Percentiles rank a stretch among this genome's conserved stretches.
Conservation (phyloP, 352 stramenopile genomes). For the Globisporangium orthogonon region DNA sequence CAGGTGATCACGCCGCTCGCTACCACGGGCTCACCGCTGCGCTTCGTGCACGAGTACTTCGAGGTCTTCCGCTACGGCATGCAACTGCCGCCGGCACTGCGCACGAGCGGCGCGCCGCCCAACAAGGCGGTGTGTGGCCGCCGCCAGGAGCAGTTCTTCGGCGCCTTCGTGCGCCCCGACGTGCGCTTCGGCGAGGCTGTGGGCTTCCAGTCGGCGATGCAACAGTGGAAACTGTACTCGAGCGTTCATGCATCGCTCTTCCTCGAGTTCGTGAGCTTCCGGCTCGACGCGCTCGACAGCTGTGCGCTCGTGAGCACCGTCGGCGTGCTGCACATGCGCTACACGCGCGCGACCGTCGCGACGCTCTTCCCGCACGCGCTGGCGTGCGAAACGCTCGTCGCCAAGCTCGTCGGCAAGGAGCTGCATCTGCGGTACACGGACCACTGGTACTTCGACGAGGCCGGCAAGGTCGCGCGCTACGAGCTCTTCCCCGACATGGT, state of each 20-base stretch:
- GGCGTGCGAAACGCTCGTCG: constrained; percentile 17
- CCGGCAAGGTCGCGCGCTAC: constrained; percentile 11
- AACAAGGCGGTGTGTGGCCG: constrained; percentile 1
- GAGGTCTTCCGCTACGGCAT: constrained; percentile 15
- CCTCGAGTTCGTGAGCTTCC: constrained; percentile 11
- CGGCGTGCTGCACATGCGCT: constrained; percentile 25
- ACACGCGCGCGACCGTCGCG: constrained; percentile 25
- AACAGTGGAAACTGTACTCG: constrained; percentile 18
- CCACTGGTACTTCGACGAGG: constrained; percentile 23
- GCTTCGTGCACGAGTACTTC: constrained; percentile 18
- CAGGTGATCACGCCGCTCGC: constrained; percentile 1
- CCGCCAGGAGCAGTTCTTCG: constrained; percentile 11
- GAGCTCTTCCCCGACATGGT: constrained; percentile 24
- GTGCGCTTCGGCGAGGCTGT: constrained; percentile 9
- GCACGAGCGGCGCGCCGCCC: background rate
- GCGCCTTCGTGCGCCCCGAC: constrained; percentile 4
- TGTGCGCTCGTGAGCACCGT: constrained; percentile 13
- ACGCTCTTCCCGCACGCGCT: constrained; percentile 31
- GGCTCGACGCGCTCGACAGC: constrained; percentile 8
- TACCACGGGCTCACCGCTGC: constrained; percentile 10
- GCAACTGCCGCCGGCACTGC: background rate
- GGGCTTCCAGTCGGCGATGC: constrained; percentile 6
- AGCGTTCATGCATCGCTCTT: constrained; percentile 12
- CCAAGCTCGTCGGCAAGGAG: constrained; percentile 23
- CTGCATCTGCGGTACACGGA: constrained; percentile 23